These are phyloP conservation scores for Pichia norvegensis DNA, from an alignment of 1,139 yeast genomes.

Conservation along the genomic window DNA sequence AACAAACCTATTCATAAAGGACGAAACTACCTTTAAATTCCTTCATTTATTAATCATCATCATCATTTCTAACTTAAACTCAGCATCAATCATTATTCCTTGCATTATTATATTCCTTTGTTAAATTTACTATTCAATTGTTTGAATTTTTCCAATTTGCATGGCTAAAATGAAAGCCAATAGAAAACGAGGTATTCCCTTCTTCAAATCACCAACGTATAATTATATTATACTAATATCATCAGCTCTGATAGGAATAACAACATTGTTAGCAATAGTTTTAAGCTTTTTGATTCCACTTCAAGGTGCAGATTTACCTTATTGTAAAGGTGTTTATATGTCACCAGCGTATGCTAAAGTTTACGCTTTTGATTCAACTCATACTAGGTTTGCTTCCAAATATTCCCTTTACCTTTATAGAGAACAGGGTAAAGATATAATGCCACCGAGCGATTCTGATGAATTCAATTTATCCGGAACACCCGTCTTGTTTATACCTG, in stretches of 20 bases:
- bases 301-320: constrained; percentile 26
- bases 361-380: constrained; percentile 59
- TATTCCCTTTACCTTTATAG: constrained; percentile 76
- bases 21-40: too few species aligned
- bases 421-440: constrained; percentile 63
- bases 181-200: neutral
- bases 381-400: constrained; percentile 68
- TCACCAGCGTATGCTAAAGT: constrained; percentile 71
- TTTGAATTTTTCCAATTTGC: neutral
- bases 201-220: neutral
- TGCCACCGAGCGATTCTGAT: constrained; percentile 37
- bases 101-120: neutral
- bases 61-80: too few species aligned
- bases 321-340: constrained; percentile 59
- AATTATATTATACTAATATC: constrained; percentile 3
- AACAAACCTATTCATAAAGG: too few species aligned
- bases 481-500: constrained; percentile 91
- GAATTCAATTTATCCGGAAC: constrained; percentile 50
- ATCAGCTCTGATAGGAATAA: constrained; percentile 5
- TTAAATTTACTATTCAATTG: neutral
- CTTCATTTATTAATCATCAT: too few species aligned
- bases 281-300: constrained; percentile 20
- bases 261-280: constrained; percentile 3
- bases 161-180: neutral
- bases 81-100: neutral